Percentiles rank a stretch among this genome's conserved stretches.
These are phyloP conservation scores for Vaccinium corymbosum DNA, from an alignment of 148 eudicot species.

Conservation along the genomic window DNA sequence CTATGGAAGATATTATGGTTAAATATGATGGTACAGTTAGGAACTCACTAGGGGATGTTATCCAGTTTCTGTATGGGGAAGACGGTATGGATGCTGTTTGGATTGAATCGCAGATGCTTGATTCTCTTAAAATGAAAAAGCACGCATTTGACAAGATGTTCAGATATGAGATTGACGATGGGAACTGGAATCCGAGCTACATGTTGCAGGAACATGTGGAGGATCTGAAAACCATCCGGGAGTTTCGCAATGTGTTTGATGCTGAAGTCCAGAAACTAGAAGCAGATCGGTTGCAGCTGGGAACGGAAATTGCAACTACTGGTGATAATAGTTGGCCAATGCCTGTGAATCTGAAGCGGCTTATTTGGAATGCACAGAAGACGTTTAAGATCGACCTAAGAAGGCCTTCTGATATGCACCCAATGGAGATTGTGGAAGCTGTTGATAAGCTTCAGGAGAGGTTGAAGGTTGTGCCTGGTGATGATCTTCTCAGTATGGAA, in stretches of 20 bases:
- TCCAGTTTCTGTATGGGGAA: slow-evolving; percentile 97
- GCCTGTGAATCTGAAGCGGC: slow-evolving; percentile 91
- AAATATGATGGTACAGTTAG: slow-evolving; percentile 98
- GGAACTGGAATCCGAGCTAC: slow-evolving; percentile 87
- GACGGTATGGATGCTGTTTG: slow-evolving; percentile 99
- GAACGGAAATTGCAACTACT: slow-evolving; percentile 89
- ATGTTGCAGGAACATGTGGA: slow-evolving; percentile 86
- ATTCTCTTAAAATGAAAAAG: slow-evolving; percentile 80
- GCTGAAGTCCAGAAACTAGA: slow-evolving; percentile 94
- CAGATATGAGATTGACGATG: slow-evolving; percentile 69
- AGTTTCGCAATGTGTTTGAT: slow-evolving; percentile 92
- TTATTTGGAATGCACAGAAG: slow-evolving; percentile 87
- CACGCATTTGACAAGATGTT: slow-evolving; percentile 54
- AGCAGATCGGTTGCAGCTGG: slow-evolving; percentile 79
- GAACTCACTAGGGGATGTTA: slow-evolving; percentile 93
- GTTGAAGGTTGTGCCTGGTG: slow-evolving; percentile 92
- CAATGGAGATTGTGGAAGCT: slow-evolving; percentile 96
- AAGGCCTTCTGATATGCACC: slow-evolving; percentile 90
- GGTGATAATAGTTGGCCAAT: slow-evolving; percentile 92
- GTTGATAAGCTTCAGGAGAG: slow-evolving; percentile 97
- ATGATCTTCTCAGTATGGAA: slow-evolving; percentile 84
- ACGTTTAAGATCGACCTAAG: slow-evolving; percentile 86
- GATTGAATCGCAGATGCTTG: slow-evolving; percentile 91
- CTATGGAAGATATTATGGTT: slow-evolving; percentile 99
- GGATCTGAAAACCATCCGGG: slow-evolving; percentile 83